These are phyloP conservation scores for Magnaporthiopsis poae DNA, from an alignment of 2,329 filamentous ascomycete genomes.

Conservation along the genomic window DNA sequence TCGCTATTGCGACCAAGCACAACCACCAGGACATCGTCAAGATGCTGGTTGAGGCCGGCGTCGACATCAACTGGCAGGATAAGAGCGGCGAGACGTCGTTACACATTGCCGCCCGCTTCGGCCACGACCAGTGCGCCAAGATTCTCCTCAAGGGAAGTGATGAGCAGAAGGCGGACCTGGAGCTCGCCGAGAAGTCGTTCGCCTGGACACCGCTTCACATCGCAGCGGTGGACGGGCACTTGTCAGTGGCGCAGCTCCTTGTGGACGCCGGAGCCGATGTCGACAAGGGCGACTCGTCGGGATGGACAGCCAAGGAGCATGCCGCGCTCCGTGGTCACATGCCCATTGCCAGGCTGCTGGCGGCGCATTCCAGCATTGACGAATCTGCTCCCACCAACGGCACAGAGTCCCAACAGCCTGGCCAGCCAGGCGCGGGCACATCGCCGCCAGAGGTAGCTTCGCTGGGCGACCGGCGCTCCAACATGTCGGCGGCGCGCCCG, in stretches of 20 bases:
- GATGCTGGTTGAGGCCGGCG: slow-evolving; percentile 77
- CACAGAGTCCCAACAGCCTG: not conserved
- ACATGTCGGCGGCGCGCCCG: slow-evolving; percentile 37
- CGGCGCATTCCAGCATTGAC: slow-evolving; percentile 34
- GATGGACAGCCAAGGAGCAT: slow-evolving; percentile 91
- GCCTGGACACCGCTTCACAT: slow-evolving; percentile 94
- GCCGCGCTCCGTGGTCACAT: slow-evolving; percentile 84
- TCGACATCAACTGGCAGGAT: slow-evolving; percentile 90
- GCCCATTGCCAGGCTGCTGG: slow-evolving; percentile 62
- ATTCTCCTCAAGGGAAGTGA: slow-evolving; percentile 62
- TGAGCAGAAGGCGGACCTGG: slow-evolving; percentile 63
- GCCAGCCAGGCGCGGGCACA: slow-evolving; percentile 19
- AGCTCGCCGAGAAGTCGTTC: slow-evolving; percentile 73
- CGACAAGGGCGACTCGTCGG: slow-evolving; percentile 68
- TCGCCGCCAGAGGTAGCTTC: slow-evolving; percentile 48
- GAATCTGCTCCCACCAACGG: slow-evolving; percentile 17
- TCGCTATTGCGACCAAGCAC: slow-evolving; percentile 78
- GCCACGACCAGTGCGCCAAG: slow-evolving; percentile 69
- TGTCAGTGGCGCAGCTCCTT: slow-evolving; percentile 64
- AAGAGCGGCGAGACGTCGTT: slow-evolving; percentile 82
- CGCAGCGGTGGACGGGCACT: slow-evolving; percentile 78
- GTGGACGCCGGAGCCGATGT: slow-evolving; percentile 69
- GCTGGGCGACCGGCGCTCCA: slow-evolving; percentile 49
- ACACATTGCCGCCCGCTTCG: slow-evolving; percentile 83
- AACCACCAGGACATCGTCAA: slow-evolving; percentile 78